Percentiles rank a stretch among this genome's conserved stretches.
These are phyloP conservation scores for Closterium sp. DNA, from an alignment of 139 green algal species.

Conservation along the genomic window DNA sequence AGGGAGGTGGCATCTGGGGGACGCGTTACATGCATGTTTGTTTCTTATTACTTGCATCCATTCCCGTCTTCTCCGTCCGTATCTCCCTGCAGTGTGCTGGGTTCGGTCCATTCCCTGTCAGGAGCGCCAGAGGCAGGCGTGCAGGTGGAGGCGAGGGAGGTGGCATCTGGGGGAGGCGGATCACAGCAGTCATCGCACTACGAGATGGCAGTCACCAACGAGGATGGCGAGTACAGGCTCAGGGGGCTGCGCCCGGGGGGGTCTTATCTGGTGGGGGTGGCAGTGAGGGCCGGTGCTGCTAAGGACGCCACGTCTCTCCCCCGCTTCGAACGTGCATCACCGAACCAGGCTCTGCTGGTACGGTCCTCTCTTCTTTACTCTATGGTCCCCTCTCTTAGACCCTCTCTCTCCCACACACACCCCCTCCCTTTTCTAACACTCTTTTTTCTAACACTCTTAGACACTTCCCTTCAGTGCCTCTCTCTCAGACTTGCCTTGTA, in stretches of 20 bases:
- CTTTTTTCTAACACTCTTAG: too few relatives aligned
- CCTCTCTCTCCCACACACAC: too few relatives aligned
- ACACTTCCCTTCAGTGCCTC: too few relatives aligned
- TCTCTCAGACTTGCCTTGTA: too few relatives aligned
- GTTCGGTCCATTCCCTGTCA: slow-evolving; percentile 20
- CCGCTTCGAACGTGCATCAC: background rate
- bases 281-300: background rate
- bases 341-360: background rate
- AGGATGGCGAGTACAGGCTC: slow-evolving; percentile 27
- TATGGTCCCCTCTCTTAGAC: background rate
- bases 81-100: slow-evolving; percentile 20
- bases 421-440: too few relatives aligned
- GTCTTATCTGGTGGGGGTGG: slow-evolving; percentile 23
- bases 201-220: slow-evolving; percentile 40
- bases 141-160: slow-evolving; percentile 21
- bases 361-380: background rate
- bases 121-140: slow-evolving; percentile 30
- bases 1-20: too few relatives aligned
- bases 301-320: background rate
- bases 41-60: too few relatives aligned
- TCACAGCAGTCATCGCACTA: slow-evolving; percentile 11
- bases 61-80: background rate
- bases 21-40: too few relatives aligned
- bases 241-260: slow-evolving; percentile 27
- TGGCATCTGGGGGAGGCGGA: background rate